Evolutionary conservation across 164 flowering plant genomes (phyloP), one percentile per base, ranked within the genome.

Genomic region (Dillenia suffruticosa): DNA sequence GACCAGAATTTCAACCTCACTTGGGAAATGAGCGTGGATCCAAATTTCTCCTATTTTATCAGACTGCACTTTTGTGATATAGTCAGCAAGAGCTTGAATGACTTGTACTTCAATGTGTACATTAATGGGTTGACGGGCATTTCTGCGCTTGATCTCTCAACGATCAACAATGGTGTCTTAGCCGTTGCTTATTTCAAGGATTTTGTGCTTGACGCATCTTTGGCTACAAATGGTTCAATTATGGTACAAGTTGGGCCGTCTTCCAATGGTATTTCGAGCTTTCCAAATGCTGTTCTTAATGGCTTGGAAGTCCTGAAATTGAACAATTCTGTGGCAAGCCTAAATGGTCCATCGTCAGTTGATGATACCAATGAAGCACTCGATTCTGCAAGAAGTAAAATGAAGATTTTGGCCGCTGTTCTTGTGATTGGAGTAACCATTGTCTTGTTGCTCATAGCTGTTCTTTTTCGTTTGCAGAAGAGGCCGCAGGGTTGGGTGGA

Each of bases 11-110:
- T 85, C 77, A 93, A 93, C 61, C 72, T 93, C 44, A 85, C 88
- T 0, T 93, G 94, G 96, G 64, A 67, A 40, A 57, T 93, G 81
- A 56, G 10, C 1, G 90, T 84, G 8, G 92, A 87, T 17, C 70
- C 80, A 0, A 63, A 75, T 19, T 88, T 71, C 63, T 61, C 81
- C 19, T 93, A 93, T 62, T 60, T 90, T 54, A 63, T 88, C 65
- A 74, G 97, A 55, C 8, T 88, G 62, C 98, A 93, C 46, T 93
- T 93, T 62, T 90, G 98, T 57, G 98, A 93, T 55, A 85, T 93
- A 32, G 81, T 93, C 22, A 90, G 98, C 70, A 73, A 72, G 52
- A 56, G 59, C 59, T 73, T 83, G 9, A 77, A 89, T 64, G 83
- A 83, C 5, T 65, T 93, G 48, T 83, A 84, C 83, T 88, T 93